Conservation (phyloP, 768 basidiomycete species). For the Mycena albidolilacea region DNA sequence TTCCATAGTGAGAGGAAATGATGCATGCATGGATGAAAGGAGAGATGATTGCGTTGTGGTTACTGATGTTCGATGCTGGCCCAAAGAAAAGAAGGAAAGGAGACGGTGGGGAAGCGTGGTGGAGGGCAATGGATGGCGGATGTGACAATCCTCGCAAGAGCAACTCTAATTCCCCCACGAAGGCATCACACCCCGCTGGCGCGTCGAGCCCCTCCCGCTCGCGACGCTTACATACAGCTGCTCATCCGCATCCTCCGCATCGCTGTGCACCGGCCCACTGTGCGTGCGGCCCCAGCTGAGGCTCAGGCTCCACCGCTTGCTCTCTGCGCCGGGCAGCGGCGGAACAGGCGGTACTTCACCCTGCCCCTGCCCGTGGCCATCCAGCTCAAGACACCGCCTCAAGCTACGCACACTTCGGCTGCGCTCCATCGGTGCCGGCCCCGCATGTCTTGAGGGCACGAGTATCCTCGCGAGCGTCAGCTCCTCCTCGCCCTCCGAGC, state of each 20-base stretch:
- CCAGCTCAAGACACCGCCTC: conserved; percentile 36
- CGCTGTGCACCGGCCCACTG: conserved; percentile 18
- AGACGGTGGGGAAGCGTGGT: neutral
- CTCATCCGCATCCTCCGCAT: conserved; percentile 17
- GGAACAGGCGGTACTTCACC: conserved; percentile 36
- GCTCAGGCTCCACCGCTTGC: conserved; percentile 39
- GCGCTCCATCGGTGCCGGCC: conserved; percentile 34
- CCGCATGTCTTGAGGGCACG: conserved; percentile 32
- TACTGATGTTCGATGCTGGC: conserved; percentile 8
- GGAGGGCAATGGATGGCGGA: neutral
- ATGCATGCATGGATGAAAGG: conserved; percentile 27
- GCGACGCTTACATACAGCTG: conserved; percentile 21
- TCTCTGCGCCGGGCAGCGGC: conserved; percentile 21
- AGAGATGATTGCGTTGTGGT: conserved; percentile 15
- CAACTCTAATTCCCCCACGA: conserved; percentile 27
- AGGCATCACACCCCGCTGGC: conserved; percentile 26
- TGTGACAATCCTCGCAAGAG: neutral
- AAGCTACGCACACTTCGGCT: conserved; percentile 39
- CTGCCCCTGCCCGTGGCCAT: conserved; percentile 15
- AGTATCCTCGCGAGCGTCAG: conserved; percentile 39
- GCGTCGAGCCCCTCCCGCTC: conserved; percentile 15
- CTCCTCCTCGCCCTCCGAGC: conserved; percentile 40
- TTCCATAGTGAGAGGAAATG: conserved; percentile 23
- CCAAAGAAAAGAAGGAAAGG: conserved; percentile 3
- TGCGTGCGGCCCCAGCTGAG: conserved; percentile 39